Base-by-base conservation (phyloP, 1,139 yeast species). In the Petasospora rhodanensis region DNA sequence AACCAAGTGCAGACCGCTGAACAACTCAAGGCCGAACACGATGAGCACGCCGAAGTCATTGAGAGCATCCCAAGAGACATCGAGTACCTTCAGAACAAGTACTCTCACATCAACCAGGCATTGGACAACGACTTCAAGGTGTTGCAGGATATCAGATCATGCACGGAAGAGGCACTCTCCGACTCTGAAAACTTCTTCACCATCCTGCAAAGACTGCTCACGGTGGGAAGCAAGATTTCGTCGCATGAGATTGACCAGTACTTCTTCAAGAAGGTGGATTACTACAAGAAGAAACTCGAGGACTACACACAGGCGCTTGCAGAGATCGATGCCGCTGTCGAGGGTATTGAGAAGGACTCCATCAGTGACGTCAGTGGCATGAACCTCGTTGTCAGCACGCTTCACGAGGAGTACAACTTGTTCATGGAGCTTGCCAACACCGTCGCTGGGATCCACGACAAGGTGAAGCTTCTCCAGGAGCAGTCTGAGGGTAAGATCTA, bases 341-440 rank as follows among this genome's bases (percentile, higher is more conserved):
- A 73, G 34, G 89, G 89, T 29, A 69, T 86, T 26, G 87, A 81
- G 46, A 65, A 66, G 30, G 52, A 61, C 59, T 59, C 70, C 42
- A 58, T 64, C 40, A 66, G 71, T 42, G 70, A 72, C 7, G 62
- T 66, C 38, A 74, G 73, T 28, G 75, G 76, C 14, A 64, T 80
- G 37, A 70, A 71, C 40, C 67, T 65, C 45, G 68, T 83, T 15
- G 70, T 80, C 18, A 68, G 69, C 29, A 82, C 95, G 1, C 69
- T 91, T 20, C 77, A 79, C 46, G 86, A 82, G 47, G 96, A 89
- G 60, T 86, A 86, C 57, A 68, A 70, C 36, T 66, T 89, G 43
- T 89, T 89, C 59, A 84, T 91, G 89, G 95, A 87, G 50, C 68
- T 87, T 32, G 89, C 96, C 38, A 94, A 87, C 58, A 73, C 79